Percentiles rank a stretch among this genome's conserved stretches.
phyloP scores from a whole-genome alignment of 345 rosid genomes.

The Salix koriyanagi region DNA sequence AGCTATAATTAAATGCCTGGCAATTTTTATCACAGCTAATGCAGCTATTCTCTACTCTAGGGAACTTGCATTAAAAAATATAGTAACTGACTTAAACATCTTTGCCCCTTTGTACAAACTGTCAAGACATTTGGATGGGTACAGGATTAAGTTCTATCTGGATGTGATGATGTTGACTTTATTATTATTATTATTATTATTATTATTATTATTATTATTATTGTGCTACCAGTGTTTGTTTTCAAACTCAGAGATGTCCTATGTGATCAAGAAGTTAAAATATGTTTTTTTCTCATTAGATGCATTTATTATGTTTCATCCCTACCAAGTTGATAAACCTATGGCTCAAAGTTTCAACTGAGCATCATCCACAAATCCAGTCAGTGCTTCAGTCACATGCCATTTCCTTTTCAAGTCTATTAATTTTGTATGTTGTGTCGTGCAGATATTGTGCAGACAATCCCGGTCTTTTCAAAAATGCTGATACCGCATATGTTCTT shows the following conservation, averaged over 20 bases:
- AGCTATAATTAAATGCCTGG: neutral
- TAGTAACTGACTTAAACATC: too few species aligned
- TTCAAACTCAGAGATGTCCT: too few species aligned
- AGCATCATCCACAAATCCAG: neutral
- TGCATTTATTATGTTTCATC: neutral
- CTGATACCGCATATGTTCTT: conserved; percentile 99
- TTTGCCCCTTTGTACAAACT: too few species aligned
- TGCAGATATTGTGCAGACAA: conserved; percentile 94
- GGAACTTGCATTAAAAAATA: neutral
- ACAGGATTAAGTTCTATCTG: neutral
- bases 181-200: neutral
- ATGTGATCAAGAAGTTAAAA: too few species aligned
- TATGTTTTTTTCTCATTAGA: neutral
- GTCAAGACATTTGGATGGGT: neutral
- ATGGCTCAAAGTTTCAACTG: neutral
- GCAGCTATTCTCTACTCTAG: neutral
- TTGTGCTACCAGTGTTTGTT: too few species aligned
- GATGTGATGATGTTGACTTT: neutral
- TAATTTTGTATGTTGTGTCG: conserved; percentile 5
- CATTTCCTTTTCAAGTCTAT: neutral
- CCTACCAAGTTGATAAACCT: neutral
- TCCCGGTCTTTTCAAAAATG: conserved; percentile 90
- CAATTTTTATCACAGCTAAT: neutral
- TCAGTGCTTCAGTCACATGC: neutral
- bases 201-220: neutral